Base-by-base conservation (phyloP, 2,329 filamentous ascomycete genomes). In the Lasiodiplodia sp. region DNA sequence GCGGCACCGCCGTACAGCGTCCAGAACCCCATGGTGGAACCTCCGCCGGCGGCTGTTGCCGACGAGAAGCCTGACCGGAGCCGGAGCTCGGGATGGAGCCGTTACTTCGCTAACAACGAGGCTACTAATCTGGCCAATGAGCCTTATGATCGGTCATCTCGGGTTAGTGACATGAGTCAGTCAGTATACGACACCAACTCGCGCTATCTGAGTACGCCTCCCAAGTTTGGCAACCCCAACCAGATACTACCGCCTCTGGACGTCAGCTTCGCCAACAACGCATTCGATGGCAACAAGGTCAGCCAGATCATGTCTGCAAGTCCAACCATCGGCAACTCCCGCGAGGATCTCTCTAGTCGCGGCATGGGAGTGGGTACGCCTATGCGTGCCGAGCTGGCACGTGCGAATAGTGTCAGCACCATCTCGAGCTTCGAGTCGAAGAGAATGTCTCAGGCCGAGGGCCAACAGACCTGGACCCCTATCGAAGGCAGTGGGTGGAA, bases 91-190 rank as follows among this genome's bases (percentile, higher is more conserved):
- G 91, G 91, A 57, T 93, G 91, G 91, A 92, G 92, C 78, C 83
- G 88, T 66, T 93, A 93, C 79, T 93, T 91, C 87, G 92, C 90
- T 16, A 90, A 90, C 63, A 91, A 91, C 66, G 91, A 90, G 72
- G 87, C 79, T n/a, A 82, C 79, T 5, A 80, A 82, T 67, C 75
- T 82, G 6, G 78, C 89, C 8, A 80, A 90, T 68, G 90, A 90
- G 74, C 86, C 91, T 28, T 82, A 92, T 8, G 89, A 76, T 40
- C 75, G 79, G 53, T 79, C 77, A 10, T 80, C 79, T 10, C 80
- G 78, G 72, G 82, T 76, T 57, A 82, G 77, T 69, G 78, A 73
- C 25, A 72, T 68, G 57, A 82, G 78, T 65, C 76, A 78, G 40
- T 82, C 78, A 16, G 71, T 77, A 37, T 81, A 80, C 72, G 90